phyloP scores from a whole-genome alignment of 116 monocot species.

The Trichopus zeylanicus region DNA sequence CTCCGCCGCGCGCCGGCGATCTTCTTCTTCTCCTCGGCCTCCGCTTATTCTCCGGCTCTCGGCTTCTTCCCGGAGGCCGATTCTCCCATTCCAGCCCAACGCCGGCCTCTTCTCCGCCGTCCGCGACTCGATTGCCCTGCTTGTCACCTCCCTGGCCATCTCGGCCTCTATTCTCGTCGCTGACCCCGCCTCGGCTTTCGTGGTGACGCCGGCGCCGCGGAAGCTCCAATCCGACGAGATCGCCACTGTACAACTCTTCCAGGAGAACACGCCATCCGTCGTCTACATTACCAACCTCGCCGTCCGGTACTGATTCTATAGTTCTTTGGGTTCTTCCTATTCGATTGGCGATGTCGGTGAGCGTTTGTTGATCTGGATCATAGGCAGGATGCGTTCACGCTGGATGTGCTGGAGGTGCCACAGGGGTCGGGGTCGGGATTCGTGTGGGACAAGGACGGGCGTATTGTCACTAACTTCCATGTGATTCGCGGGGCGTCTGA shows the following conservation, averaged over 20 bases:
- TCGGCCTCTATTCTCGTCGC: conserved; percentile 39
- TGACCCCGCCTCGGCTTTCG: conserved; percentile 65
- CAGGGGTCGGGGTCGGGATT: conserved; percentile 96
- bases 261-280: conserved; percentile 95
- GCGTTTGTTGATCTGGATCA: background rate
- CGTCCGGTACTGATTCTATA: conserved; percentile 30
- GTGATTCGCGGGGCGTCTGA: conserved; percentile 98
- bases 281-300: conserved; percentile 99
- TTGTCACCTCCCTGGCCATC: conserved; percentile 61
- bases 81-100: no score
- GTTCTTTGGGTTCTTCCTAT: background rate
- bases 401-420: conserved; percentile 96
- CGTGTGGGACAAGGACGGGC: conserved; percentile 85
- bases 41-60: background rate
- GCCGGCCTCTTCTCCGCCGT: conserved; percentile 6
- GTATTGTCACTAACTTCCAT: conserved; percentile 94
- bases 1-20: background rate
- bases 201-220: conserved; percentile 42
- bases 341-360: background rate
- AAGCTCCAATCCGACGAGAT: conserved; percentile 92
- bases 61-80: background rate
- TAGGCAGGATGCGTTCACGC: conserved; percentile 92
- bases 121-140: conserved; percentile 27
- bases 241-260: conserved; percentile 87
- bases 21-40: background rate